phyloP scores from a whole-genome alignment of 352 stramenopile genomes.

The Phytophthora tubulina region DNA sequence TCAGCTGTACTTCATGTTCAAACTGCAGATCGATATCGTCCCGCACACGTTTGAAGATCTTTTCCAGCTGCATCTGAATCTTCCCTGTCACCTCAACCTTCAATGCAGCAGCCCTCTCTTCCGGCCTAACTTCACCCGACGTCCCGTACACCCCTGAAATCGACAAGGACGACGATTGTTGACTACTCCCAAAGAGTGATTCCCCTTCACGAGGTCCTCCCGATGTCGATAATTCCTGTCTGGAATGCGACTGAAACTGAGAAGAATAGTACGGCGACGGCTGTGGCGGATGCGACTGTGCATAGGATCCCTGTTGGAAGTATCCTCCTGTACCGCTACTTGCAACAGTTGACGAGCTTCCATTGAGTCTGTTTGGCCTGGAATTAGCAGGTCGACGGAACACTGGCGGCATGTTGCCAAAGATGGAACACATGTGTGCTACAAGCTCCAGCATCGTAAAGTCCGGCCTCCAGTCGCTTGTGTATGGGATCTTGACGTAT shows the following conservation, averaged over 20 bases:
- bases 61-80: constrained; percentile 82
- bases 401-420: constrained; percentile 87
- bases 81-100: constrained; percentile 85
- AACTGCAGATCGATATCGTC: constrained; percentile 90
- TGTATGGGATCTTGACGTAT: constrained; percentile 91
- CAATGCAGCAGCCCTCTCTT: constrained; percentile 61
- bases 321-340: constrained; percentile 50
- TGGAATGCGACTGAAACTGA: constrained; percentile 39
- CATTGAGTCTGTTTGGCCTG: constrained; percentile 46
- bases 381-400: constrained; percentile 74
- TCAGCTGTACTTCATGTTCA: constrained; percentile 86
- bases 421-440: constrained; percentile 91
- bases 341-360: constrained; percentile 21
- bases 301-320: constrained; percentile 54
- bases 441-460: constrained; percentile 88
- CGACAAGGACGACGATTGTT: constrained; percentile 37
- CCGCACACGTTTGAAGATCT: constrained; percentile 83
- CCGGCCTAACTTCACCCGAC: constrained; percentile 21
- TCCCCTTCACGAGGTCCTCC: constrained; percentile 29
- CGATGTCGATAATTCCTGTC: constrained; percentile 31
- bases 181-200: constrained; percentile 58
- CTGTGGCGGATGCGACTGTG: constrained; percentile 43
- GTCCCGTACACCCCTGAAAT: constrained; percentile 24
- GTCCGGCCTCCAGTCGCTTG: constrained; percentile 81
- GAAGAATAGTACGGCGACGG: constrained; percentile 47